These are phyloP conservation scores for Talaromyces proteolyticus DNA, from an alignment of 495 filamentous ascomycete species.

Conservation along the genomic window DNA sequence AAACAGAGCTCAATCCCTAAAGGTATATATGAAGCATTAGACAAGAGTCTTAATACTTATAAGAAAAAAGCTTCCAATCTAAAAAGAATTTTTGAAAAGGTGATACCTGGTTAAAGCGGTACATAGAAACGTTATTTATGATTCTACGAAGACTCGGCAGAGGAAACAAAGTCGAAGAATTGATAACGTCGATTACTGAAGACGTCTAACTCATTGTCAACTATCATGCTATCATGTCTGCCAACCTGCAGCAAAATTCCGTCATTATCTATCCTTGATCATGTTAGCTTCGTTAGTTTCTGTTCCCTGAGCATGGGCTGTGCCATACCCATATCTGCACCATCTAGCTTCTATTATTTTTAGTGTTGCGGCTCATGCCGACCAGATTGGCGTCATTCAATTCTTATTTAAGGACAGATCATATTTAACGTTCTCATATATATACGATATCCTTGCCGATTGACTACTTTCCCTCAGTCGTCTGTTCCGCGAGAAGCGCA, in stretches of 20 bases:
- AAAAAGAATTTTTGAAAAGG: conserved; percentile 2
- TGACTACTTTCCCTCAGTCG: no score
- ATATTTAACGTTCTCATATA: no score
- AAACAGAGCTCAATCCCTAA: neutral
- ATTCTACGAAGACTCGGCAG: conserved; percentile 9
- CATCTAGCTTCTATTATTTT: no score
- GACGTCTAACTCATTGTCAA: conserved; percentile 11
- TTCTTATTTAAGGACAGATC: no score
- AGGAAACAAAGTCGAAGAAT: conserved; percentile 13
- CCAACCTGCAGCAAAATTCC: conserved; percentile 5
- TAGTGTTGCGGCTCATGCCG: no score
- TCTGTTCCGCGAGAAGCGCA: no score
- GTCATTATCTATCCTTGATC: no score
- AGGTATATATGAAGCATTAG: conserved; percentile 1
- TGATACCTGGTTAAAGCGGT: conserved; percentile 6
- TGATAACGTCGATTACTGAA: conserved; percentile 8
- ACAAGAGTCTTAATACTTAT: conserved; percentile 4
- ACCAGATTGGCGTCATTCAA: no score
- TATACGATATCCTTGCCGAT: no score
- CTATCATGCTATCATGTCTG: conserved; percentile 5
- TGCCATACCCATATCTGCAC: no score
- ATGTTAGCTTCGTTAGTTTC: no score
- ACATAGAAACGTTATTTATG: conserved; percentile 7
- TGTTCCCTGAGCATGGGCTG: no score
- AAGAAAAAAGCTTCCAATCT: neutral